Conservation (phyloP, 192 early-diverging fungal species). For the Entomortierella lignicola region DNA sequence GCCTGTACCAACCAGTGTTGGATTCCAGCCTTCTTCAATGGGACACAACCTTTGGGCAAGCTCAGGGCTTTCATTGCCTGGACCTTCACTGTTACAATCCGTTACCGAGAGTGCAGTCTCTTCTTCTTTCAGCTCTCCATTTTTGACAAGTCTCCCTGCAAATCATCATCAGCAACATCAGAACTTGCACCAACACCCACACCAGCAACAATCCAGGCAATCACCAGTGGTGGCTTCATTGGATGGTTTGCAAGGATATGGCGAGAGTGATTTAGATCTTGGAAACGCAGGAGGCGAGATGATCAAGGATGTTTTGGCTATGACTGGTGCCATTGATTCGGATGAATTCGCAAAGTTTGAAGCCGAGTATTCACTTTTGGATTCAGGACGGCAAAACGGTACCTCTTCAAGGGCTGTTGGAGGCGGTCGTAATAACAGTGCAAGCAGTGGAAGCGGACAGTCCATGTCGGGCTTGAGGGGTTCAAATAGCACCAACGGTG, state of each 20-base stretch:
- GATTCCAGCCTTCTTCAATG: slow-evolving; percentile 30
- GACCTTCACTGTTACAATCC: slow-evolving; percentile 25
- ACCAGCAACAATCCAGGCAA: no score
- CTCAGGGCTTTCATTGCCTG: slow-evolving; percentile 26
- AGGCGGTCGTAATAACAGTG: slow-evolving; percentile 14
- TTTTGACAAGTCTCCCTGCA: slow-evolving; percentile 36
- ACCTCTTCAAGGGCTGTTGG: slow-evolving; percentile 26
- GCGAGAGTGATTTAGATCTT: slow-evolving; percentile 32
- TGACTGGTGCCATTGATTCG: slow-evolving; percentile 42
- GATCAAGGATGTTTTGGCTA: slow-evolving; percentile 50
- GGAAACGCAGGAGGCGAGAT: slow-evolving; percentile 43
- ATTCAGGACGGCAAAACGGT: slow-evolving; percentile 6
- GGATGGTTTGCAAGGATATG: slow-evolving; percentile 11
- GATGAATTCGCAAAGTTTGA: slow-evolving; percentile 45
- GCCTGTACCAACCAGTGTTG: slow-evolving; percentile 19
- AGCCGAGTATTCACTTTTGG: slow-evolving; percentile 36
- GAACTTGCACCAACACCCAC: slow-evolving; percentile 10
- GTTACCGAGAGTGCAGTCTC: slow-evolving; percentile 9
- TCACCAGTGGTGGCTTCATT: slow-evolving; percentile 9
- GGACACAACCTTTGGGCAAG: slow-evolving; percentile 38
- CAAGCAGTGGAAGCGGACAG: slow-evolving; percentile 8
- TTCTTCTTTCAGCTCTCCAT: slow-evolving; percentile 28
- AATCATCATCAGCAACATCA: slow-evolving; percentile 20
- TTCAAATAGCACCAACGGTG: neutral
- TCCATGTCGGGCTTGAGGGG: slow-evolving; percentile 17